phyloP scores from a whole-genome alignment of 768 basidiomycete genomes.

The Tephrocybe sp. region DNA sequence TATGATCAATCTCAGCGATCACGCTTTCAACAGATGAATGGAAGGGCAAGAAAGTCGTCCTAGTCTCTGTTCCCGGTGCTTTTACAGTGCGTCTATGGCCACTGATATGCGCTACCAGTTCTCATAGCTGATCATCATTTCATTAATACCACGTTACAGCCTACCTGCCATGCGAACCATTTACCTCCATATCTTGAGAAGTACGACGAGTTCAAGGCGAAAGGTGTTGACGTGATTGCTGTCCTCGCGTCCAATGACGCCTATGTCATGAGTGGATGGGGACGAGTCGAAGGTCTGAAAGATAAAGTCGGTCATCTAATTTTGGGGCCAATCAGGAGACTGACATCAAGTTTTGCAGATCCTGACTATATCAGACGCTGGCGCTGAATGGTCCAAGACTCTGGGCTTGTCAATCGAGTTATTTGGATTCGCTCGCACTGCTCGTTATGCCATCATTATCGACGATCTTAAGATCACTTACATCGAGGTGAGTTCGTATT shows the following conservation, averaged over 20 bases:
- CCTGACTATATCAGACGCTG: slow-evolving; percentile 52
- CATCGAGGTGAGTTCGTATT: slow-evolving; percentile 43
- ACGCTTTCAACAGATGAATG: slow-evolving; percentile 58
- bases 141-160: slow-evolving; percentile 48
- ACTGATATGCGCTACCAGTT: not conserved
- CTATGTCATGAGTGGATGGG: slow-evolving; percentile 72
- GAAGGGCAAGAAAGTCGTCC: slow-evolving; percentile 80
- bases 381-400: slow-evolving; percentile 52
- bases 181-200: slow-evolving; percentile 65
- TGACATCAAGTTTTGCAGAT: slow-evolving; percentile 41
- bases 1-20: slow-evolving; percentile 37
- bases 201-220: slow-evolving; percentile 72
- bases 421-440: slow-evolving; percentile 54
- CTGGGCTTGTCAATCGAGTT: slow-evolving; percentile 55
- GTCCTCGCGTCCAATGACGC: slow-evolving; percentile 79
- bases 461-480: slow-evolving; percentile 72
- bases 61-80: slow-evolving; percentile 77
- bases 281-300: slow-evolving; percentile 51
- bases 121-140: not conserved
- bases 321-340: not conserved
- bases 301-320: slow-evolving; percentile 53
- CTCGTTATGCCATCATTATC: slow-evolving; percentile 61
- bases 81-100: slow-evolving; percentile 60
- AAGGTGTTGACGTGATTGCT: slow-evolving; percentile 72
- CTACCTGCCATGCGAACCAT: slow-evolving; percentile 65